Base-by-base conservation (phyloP, 768 basidiomycete species). In the Epithele typhae region DNA sequence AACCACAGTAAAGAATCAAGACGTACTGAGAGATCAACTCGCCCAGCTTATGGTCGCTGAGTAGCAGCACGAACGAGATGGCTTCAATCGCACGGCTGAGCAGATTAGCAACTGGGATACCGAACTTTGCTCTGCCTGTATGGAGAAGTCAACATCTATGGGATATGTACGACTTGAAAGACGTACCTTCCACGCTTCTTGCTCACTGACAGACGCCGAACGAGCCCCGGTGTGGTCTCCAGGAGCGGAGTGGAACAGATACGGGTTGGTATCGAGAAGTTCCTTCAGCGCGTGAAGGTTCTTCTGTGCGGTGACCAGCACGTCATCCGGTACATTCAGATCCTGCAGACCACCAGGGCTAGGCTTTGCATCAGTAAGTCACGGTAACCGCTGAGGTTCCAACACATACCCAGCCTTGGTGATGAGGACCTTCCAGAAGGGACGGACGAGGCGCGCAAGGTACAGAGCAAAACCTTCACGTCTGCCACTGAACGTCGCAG, bases 61-160 rank as follows among this genome's bases (percentile, higher is more conserved):
- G 72, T 17, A 98, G 81, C 22, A 98, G 75, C 42, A 98, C 73
- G 64, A 98, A 99, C 0, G 92, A 91, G 46, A 98, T 79, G 0
- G 91, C 96, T 65, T 99, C 96, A 40, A 97, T 89, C 4, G 91
- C 84, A 59, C 94, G 81, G 9, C 77, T 78, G 37, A 98, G 69
- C 37, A 99, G 76, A 17, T 75, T 38, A 82, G 74, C 6, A 95
- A 68, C 60, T 89, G 82, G n/a, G 75, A 70, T n/a, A 90, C 83
- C 14, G 92, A 92, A 40, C 64, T 75, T 60, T 90, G 85, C 62
- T 95, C 92, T 2, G 81, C 87, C 86, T 92, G 47, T 19, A 52
- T 35, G 43, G 60, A 47, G 27, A 30, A 7, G 8, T 30, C 8
- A 30, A n/a, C n/a, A n/a, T 58, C 36, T 46, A 49, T 15, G 23